Base-by-base conservation (phyloP, 805 yeast species). In the Kregervanrija delftensis region DNA sequence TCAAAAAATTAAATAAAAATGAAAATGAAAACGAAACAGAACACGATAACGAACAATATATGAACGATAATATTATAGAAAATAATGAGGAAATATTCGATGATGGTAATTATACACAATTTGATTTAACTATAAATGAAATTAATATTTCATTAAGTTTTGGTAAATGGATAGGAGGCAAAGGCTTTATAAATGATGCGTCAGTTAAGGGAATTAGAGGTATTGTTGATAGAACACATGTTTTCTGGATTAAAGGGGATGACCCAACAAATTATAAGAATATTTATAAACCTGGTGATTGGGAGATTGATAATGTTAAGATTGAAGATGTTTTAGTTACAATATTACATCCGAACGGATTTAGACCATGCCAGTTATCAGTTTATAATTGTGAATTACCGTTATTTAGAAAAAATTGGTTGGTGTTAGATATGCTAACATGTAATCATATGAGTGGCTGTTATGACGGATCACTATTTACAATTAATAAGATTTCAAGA, bases 71-170 rank as follows among this genome's bases (percentile, higher is more conserved):
- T n/a, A 36, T 35, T 3, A 17, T 14, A n/a, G 30, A 14, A 13
- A 42, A 41, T 33, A 37, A 33, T 22, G 61, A 55, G 15, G 53
- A 50, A 10, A 37, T 47, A 33, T 70, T 67, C 44, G 96, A 85
- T 54, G 96, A 89, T 59, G 98, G 97, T 1, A 93, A 93, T 64
- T 93, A 90, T 64, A 91, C 99, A 0, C 99, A 93, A 61, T 93
- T 83, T 61, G 99, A 93, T 62, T 62, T 93, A 35, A 86, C 95
- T 0, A 84, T 93, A 12, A 96, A 91, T 47, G 85, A 84, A 52
- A 82, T 90, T 11, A 81, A 83, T 43, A 76, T 93, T 0, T 81
- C 95, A 1, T 66, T 93, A 13, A 85, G 95, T 11, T 78, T 93
- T 52, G 71, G 77, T 42, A 87, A 88, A 56, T 93, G 97, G 95